phyloP scores from a whole-genome alignment of 805 yeast genomes.

The Wickerhamiella parazyma region DNA sequence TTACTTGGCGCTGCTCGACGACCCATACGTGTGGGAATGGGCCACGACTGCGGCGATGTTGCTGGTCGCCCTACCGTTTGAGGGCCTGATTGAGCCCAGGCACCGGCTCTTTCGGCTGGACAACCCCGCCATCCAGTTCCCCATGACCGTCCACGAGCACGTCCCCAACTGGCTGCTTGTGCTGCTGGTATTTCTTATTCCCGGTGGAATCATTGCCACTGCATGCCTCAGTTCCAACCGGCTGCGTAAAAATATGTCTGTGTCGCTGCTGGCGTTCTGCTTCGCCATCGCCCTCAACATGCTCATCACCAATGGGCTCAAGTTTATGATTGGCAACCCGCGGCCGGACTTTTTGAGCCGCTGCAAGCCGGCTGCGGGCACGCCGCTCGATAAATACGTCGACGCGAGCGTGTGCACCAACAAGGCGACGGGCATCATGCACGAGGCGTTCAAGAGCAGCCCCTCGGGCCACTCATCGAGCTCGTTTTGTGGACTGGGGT shows the following conservation, averaged over 20 bases:
- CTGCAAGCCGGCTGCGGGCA: conserved; percentile 51
- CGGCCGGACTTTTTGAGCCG: conserved; percentile 87
- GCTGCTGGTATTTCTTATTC: conserved; percentile 23
- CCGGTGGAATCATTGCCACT: conserved; percentile 19
- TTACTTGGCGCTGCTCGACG: background rate
- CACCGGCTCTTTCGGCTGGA: conserved; percentile 64
- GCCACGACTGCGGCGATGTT: conserved; percentile 7
- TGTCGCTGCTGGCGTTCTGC: conserved; percentile 53
- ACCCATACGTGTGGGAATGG: conserved; percentile 7
- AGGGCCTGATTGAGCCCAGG: conserved; percentile 36
- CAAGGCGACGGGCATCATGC: conserved; percentile 21
- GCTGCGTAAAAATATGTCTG: conserved; percentile 29
- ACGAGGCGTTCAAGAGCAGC: conserved; percentile 42
- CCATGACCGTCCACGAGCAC: conserved; percentile 60
- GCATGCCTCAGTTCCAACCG: conserved; percentile 10
- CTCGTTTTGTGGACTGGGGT: conserved; percentile 39
- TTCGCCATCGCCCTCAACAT: conserved; percentile 47
- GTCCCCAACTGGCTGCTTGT: conserved; percentile 47
- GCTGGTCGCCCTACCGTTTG: conserved; percentile 15
- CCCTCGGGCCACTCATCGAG: conserved; percentile 47
- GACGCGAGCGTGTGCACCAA: conserved; percentile 28
- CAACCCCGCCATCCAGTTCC: conserved; percentile 69
- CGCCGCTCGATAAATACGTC: conserved; percentile 33
- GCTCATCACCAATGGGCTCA: conserved; percentile 56
- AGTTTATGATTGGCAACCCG: conserved; percentile 77